Conservation (phyloP, 1,284 basidiomycete species). For the Trichosporon sp. region DNA sequence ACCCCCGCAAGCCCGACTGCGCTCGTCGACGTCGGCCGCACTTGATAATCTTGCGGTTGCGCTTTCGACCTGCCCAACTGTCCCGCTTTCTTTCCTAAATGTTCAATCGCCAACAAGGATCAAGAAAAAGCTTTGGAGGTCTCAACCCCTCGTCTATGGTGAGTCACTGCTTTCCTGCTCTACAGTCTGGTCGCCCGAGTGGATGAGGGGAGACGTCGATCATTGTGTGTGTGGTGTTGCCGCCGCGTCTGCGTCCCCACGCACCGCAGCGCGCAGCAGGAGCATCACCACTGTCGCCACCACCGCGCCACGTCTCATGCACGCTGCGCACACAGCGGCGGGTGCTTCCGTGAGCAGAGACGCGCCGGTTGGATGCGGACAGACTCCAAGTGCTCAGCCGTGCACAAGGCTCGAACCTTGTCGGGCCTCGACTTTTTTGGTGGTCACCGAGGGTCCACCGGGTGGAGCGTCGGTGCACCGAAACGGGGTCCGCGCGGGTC, state of each 20-base stretch:
- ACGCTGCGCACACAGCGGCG: not conserved
- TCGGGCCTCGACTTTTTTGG: not conserved
- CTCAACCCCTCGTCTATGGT: slow-evolving; percentile 7
- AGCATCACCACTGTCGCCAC: too few relatives aligned
- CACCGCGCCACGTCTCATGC: not conserved
- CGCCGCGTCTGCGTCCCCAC: not conserved
- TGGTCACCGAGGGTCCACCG: not conserved
- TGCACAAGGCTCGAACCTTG: not conserved
- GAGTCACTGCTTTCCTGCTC: not conserved
- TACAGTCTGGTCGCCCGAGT: not conserved
- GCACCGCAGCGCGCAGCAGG: too few relatives aligned
- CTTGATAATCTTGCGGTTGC: not conserved
- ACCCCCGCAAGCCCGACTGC: not conserved
- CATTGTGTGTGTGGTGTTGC: not conserved
- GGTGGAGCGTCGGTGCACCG: not conserved
- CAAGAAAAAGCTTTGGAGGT: slow-evolving; percentile 4
- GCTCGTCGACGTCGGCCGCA: slow-evolving; percentile 5
- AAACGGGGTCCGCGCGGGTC: not conserved
- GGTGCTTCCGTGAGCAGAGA: too few relatives aligned
- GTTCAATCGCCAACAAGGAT: slow-evolving; percentile 4
- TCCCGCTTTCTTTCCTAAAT: not conserved
- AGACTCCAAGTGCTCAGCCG: not conserved
- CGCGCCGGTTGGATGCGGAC: not conserved
- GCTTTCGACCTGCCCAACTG: slow-evolving; percentile 2
- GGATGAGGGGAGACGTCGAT: not conserved